Evolutionary conservation across 805 yeast genomes (phyloP), one percentile per base, ranked within the genome.

Genomic region (Metschnikowia gelsemii): DNA sequence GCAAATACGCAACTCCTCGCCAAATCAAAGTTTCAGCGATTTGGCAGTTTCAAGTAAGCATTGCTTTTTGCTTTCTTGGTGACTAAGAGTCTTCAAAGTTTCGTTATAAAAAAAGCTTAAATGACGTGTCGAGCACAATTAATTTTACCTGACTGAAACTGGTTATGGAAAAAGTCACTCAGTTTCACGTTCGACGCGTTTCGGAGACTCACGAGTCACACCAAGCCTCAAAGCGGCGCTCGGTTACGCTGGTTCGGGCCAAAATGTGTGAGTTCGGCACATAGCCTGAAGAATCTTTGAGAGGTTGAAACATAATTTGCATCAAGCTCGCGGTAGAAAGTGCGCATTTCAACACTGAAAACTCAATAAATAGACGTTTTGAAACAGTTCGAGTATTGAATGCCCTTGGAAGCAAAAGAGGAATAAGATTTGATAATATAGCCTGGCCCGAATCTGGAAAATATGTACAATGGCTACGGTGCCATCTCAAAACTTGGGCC

Each of bases 101-200:
- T 24, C 13, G 27, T 4, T 24, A 12, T 13, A 27, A 8, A 8
- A 27, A 27, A 27, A 7, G 4, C 14, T 27, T n/a, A 13, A 27
- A 9, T 27, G 14, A 27, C 30, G 30, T 27, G n/a, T n/a, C n/a
- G n/a, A n/a, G n/a, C n/a, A 26, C 29, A 2, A 26, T 23, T 4
- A 23, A 23, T 2, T 23, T 11, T 2, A 23, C 23, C 33, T 6
- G 33, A 13, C 7, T 17, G 3, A 8, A 12, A 4, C 43, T 34
- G 25, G 21, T 28, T 33, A 13, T 14, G 40, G 44, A n/a, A 40
- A 35, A 30, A 40, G n/a, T 13, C 32, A 35, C 44, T 40, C 44
- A 28, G 34, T 25, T 30, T 25, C 31, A 25, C 16, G 16, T 35
- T 40, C 36, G 34, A 36, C 44, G 44, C 40, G 24, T 33, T 34